phyloP scores from a whole-genome alignment of 2,329 filamentous ascomycete genomes.

The Calonectria crousiana region DNA sequence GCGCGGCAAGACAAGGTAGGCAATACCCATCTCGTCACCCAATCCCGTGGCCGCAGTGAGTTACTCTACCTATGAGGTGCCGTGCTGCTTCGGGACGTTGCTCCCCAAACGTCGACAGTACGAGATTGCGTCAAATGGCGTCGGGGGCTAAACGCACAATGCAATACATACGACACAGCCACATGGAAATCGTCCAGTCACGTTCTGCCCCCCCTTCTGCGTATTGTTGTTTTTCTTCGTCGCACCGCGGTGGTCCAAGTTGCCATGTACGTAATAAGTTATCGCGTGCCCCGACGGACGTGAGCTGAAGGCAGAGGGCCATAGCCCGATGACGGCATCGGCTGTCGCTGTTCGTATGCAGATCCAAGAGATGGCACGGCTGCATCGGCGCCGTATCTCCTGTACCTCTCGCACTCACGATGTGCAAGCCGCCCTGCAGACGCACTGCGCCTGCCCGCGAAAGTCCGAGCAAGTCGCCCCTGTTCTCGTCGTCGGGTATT shows the following conservation, averaged over 20 bases:
- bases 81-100: neutral
- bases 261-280: constrained; percentile 2
- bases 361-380: neutral
- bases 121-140: constrained; percentile 12
- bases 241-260: neutral
- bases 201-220: neutral
- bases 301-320: neutral
- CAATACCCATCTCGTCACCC: neutral
- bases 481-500: neutral
- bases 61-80: constrained; percentile 4
- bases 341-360: neutral
- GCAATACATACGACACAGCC: constrained; percentile 7
- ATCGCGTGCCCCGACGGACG: neutral
- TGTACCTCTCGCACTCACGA: neutral
- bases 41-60: constrained; percentile 2
- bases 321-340: neutral
- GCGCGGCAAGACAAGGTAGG: neutral
- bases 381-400: constrained; percentile 3
- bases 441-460: neutral
- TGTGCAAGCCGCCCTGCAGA: neutral
- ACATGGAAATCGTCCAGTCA: neutral
- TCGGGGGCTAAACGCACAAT: neutral
- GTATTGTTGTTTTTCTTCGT: neutral
- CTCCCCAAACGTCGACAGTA: constrained; percentile 1
- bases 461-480: neutral